Base-by-base conservation (phyloP, 768 basidiomycete species). In the Rhodocollybia butyracea region DNA sequence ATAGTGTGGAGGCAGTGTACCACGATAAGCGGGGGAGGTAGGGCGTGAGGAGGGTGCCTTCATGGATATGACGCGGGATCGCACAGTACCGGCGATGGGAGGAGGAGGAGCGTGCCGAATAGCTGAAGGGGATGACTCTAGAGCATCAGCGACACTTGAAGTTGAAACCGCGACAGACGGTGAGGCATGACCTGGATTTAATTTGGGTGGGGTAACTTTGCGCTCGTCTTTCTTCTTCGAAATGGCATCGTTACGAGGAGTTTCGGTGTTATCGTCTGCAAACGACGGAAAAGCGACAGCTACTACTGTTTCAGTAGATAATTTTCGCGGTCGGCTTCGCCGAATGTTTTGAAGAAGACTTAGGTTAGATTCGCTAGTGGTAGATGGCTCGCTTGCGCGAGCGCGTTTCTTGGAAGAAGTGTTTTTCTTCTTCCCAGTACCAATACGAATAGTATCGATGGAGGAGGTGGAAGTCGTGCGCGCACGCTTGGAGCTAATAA, bases 401-500 rank as follows among this genome's bases (percentile, higher is more conserved):
- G 42, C 27, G 13, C 53, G 41, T 38, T 54, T 54, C 43, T 54
- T 54, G 39, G 41, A 54, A 40, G 51, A 40, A 32, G 40, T 29
- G 22, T 5, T 29, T 54, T 54, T 54, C 42, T 45, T 46, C 43
- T 46, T 54, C 17, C 31, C 43, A 46, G 43, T 26, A 15, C 27
- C 34, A 30, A 46, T 32, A 26, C 53, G 53, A 22, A 54, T 54
- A 26, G 53, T 54, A 46, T 54, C 53, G 11, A 54, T 31, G 29
- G 53, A 54, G 32, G 53, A 54, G 41, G 43, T 54, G 10, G 53
- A 54, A n/a, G 30, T 36, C 19, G 53, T 54, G 21, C 53, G 53
- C 2, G 53, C n/a, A 3, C 53, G 53, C 22, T 43, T 54, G 34
- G 42, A 38, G 11, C 31, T 38, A 39, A 41, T 8, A n/a, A 42